Base-by-base conservation (phyloP, 768 basidiomycete genomes). In the Lactarius hatsudake region DNA sequence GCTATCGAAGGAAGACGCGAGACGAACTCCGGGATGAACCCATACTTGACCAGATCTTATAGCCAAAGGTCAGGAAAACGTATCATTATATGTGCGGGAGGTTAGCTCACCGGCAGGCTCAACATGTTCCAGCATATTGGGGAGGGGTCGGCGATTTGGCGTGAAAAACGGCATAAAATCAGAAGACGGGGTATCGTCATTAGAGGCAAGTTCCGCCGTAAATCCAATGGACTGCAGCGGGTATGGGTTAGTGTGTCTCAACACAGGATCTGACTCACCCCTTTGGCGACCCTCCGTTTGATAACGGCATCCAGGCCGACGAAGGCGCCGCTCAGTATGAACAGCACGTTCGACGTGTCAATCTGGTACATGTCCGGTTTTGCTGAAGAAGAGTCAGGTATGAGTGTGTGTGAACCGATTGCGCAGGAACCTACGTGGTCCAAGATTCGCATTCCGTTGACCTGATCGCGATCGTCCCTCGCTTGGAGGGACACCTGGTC, bases 21-120 rank as follows among this genome's bases (percentile, higher is more conserved):
- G 60, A 96, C 84, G 72, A 98, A 98, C 78, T 98, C 96, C 28
- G 96, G 96, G 65, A 98, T 98, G 69, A 97, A 91, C 84, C 95
- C 95, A 69, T 90, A 97, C 82, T 88, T 86, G 4, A 91, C 84
- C 12, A 98, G 83, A 79, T 98, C 94, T 86, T 18, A 40, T 32
- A 56, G 23, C 56, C 62, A 10, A 45, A 28, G 18, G 36, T 63
- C 40, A 59, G 43, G 12, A 20, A n/a, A 43, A 15, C 17, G 32
- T 20, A 13, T 26, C 48, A 15, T 5, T 34, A 36, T 57, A 30
- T 7, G 4, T 54, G 32, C 6, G 51, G 4, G 20, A 48, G 4
- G n/a, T 28, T 18, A 18, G 70, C 80, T 64, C 71, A 86, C 91
- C 91, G 64, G 75, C 74, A 26, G 91, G 90, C 69, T 95, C 91